phyloP scores from a whole-genome alignment of 1,284 basidiomycete genomes.

The Porogramme epimiltina region DNA sequence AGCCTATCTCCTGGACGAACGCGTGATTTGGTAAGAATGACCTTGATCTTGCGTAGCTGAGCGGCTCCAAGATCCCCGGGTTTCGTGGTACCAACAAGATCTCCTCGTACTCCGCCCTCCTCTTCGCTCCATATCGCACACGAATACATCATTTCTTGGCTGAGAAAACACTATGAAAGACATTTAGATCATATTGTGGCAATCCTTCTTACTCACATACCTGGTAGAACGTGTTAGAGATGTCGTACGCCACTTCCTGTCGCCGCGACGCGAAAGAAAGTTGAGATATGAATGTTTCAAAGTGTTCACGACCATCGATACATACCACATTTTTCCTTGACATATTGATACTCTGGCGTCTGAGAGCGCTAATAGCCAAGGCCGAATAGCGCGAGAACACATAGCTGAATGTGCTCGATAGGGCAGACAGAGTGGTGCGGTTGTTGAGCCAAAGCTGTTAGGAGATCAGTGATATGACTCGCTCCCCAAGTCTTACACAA shows the following conservation, averaged over 20 bases:
- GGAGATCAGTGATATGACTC: no score
- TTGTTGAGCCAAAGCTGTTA: neutral
- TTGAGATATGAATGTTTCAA: neutral
- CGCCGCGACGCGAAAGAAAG: slow-evolving; percentile 24
- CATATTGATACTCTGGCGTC: neutral
- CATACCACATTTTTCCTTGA: neutral
- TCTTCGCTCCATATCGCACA: slow-evolving; percentile 75
- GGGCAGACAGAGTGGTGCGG: neutral
- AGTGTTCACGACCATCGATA: neutral
- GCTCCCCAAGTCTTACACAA: no score
- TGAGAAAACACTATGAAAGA: slow-evolving; percentile 66
- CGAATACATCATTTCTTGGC: slow-evolving; percentile 89
- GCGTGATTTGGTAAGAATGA: slow-evolving; percentile 74
- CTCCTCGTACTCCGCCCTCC: slow-evolving; percentile 69
- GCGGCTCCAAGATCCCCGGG: slow-evolving; percentile 72
- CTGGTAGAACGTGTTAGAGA: slow-evolving; percentile 76
- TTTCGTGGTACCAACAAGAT: slow-evolving; percentile 38
- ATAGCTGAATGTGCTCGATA: neutral
- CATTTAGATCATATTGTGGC: neutral
- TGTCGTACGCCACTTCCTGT: slow-evolving; percentile 83
- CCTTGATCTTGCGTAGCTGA: slow-evolving; percentile 75
- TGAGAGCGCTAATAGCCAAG: neutral
- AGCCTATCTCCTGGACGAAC: slow-evolving; percentile 76
- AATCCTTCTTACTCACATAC: slow-evolving; percentile 29
- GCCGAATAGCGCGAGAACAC: neutral